phyloP scores from a whole-genome alignment of 106 monocot species.

The Allium cepa region DNA sequence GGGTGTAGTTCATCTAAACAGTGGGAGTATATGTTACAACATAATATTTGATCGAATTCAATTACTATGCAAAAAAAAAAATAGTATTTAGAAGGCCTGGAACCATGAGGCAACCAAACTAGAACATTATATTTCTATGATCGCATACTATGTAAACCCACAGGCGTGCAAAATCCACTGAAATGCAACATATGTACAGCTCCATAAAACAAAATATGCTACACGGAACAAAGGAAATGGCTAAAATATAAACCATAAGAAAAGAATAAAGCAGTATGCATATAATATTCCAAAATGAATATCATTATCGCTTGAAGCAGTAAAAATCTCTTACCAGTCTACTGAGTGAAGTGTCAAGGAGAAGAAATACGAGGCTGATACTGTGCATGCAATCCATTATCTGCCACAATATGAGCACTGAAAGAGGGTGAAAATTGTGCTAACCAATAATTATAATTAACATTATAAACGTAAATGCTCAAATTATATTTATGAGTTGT shows the following conservation, averaged over 20 bases:
- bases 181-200: slow-evolving; percentile 60
- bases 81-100: too few relatives aligned
- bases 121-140: too few relatives aligned
- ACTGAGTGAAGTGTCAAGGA: slow-evolving; percentile 66
- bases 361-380: slow-evolving; percentile 38
- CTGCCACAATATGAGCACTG: not conserved
- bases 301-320: not conserved
- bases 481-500: too few relatives aligned
- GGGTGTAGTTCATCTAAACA: too few relatives aligned
- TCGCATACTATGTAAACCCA: slow-evolving; percentile 66
- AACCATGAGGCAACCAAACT: too few relatives aligned
- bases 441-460: too few relatives aligned
- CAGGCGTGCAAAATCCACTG: slow-evolving; percentile 89
- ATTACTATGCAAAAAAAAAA: too few relatives aligned
- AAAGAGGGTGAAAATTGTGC: too few relatives aligned
- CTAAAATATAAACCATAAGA: slow-evolving; percentile 21
- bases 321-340: slow-evolving; percentile 37
- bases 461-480: too few relatives aligned
- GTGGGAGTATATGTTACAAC: too few relatives aligned
- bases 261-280: too few relatives aligned
- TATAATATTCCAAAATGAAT: not conserved
- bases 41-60: too few relatives aligned
- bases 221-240: slow-evolving; percentile 86
- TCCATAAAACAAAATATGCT: slow-evolving; percentile 83
- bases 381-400: slow-evolving; percentile 33